Evolutionary conservation across 31 red algal species (phyloP).

Genomic region (Odonthalia washingtoniensis): DNA sequence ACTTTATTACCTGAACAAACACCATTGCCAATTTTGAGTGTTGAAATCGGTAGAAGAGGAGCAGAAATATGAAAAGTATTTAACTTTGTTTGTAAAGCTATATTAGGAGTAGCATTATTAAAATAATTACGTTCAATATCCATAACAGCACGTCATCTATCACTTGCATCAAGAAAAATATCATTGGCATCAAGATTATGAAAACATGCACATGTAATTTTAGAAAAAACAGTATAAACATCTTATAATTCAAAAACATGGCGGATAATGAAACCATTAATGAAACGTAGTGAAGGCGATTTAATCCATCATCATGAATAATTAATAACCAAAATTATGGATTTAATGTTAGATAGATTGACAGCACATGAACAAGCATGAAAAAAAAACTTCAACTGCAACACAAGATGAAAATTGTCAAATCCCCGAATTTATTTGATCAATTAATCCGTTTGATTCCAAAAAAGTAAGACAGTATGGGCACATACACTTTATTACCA

Average conservation of each 20-base stretch:
- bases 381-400: slow-evolving; percentile 76
- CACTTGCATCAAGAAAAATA: slow-evolving; percentile 75
- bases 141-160: slow-evolving; percentile 84
- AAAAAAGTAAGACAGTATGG: too few species aligned
- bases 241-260: slow-evolving; percentile 19
- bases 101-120: slow-evolving; percentile 67
- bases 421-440: slow-evolving; percentile 64
- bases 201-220: slow-evolving; percentile 43
- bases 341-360: slow-evolving; percentile 88
- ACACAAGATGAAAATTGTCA: slow-evolving; percentile 56
- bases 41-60: slow-evolving; percentile 65
- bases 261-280: slow-evolving; percentile 50
- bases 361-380: slow-evolving; percentile 57
- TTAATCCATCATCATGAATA: slow-evolving; percentile 79
- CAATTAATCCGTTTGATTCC: slow-evolving; percentile 65
- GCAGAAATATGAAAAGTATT: slow-evolving; percentile 65
- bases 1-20: slow-evolving; percentile 61
- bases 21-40: slow-evolving; percentile 36
- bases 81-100: slow-evolving; percentile 66
- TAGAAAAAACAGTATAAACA: slow-evolving; percentile 50
- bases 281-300: slow-evolving; percentile 64
- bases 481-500: too few species aligned
- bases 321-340: slow-evolving; percentile 77
- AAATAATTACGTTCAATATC: slow-evolving; percentile 80
- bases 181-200: slow-evolving; percentile 60